Base-by-base conservation (phyloP, 192 early-diverging fungal species). In the Backusella tuberculispora region DNA sequence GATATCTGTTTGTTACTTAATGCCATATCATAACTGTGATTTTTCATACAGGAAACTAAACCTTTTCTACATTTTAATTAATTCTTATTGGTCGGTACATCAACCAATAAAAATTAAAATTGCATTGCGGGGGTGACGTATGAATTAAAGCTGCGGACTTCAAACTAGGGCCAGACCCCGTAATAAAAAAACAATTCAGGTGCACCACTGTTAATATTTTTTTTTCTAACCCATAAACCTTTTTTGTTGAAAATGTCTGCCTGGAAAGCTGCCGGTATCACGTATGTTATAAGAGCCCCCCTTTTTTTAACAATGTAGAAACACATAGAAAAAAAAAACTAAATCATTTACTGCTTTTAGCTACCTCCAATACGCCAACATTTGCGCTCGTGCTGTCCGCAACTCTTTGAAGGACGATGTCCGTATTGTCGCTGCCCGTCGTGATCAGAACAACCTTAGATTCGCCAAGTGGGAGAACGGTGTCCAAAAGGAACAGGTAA, bases 281-380 rank as follows among this genome's bases (percentile, higher is more conserved):
- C 78, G 85, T 85, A 76, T 34, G 77, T 72, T 63, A 43, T 24
- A 44, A 34, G 14, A 12, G 50, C 43, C n/a, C 3, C 3, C 29
- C 29, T 34, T 34, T 2, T 34, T 34, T 34, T 34, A 12, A 21
- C 38, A 67, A 3, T 7, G 6, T 0, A 26, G 10, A 38, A 40
- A 38, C 15, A 69, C 4, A 47, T 29, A 44, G n/a, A 0, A 12
- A 48, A 34, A 13, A 66, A 64, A 47, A 13, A 41, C n/a, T 44
- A 60, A 67, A 50, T 41, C 10, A 65, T 48, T 15, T 48, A 69
- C 48, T 17, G 17, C 19, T 46, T 43, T 72, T 73, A 95, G 95
- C 78, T 97, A 97, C 86, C 85, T 97, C 74, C 90, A 94, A 81
- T 95, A 93, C 85, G 84, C 89, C 74, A 91, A 94, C 84, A 88